These are phyloP conservation scores for Metschnikowia similis DNA, from an alignment of 805 yeast species.

Conservation along the genomic window DNA sequence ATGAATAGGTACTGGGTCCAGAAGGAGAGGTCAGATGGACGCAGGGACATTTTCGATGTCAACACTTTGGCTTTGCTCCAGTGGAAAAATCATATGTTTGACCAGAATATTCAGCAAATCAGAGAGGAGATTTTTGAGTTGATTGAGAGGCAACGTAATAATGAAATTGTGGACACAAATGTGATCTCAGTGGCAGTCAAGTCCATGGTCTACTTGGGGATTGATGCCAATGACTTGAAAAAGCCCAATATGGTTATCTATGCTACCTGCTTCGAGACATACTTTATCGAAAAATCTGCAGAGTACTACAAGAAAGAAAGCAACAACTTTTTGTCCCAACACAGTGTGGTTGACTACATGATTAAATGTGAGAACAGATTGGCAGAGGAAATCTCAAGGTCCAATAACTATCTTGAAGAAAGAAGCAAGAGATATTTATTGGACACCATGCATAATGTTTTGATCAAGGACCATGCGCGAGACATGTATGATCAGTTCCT, in stretches of 20 bases:
- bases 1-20: constrained; percentile 97
- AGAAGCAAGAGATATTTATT: constrained; percentile 76
- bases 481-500: constrained; percentile 74
- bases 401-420: constrained; percentile 77
- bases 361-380: constrained; percentile 79
- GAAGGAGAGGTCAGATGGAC: constrained; percentile 91
- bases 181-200: constrained; percentile 70
- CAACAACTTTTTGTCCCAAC: constrained; percentile 55
- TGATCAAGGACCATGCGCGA: constrained; percentile 75
- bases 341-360: constrained; percentile 88
- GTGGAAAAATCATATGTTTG: constrained; percentile 84
- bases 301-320: constrained; percentile 70
- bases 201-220: constrained; percentile 85
- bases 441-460: constrained; percentile 67
- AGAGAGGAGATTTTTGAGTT: constrained; percentile 70
- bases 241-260: constrained; percentile 81
- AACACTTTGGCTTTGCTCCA: constrained; percentile 80
- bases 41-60: constrained; percentile 85
- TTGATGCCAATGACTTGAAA: constrained; percentile 85
- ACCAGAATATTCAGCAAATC: constrained; percentile 54
- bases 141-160: constrained; percentile 74
- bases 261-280: constrained; percentile 70
- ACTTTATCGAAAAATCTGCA: constrained; percentile 66
- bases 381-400: constrained; percentile 75
- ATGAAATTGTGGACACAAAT: constrained; percentile 64